phyloP scores from a whole-genome alignment of 2,329 filamentous ascomycete species.

The Tolypocladium tropicale region DNA sequence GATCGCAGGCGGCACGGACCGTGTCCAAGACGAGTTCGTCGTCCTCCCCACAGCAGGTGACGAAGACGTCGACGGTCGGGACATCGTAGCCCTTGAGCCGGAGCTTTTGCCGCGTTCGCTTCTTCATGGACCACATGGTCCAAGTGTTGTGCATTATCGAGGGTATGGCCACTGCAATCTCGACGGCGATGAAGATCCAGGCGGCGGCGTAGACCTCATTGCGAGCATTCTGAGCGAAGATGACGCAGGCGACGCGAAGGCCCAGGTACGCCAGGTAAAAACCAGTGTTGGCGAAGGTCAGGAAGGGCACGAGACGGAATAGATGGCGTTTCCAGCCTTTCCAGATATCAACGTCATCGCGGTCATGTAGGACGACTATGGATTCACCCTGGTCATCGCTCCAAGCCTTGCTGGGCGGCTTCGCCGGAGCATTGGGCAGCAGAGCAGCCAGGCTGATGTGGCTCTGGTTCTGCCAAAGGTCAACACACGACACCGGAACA shows the following conservation, averaged over 20 bases:
- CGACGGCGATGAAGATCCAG: conserved; percentile 47
- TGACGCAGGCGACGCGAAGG: conserved; percentile 40
- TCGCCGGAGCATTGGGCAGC: conserved; percentile 20
- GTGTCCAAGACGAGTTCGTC: conserved; percentile 47
- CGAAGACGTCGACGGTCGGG: conserved; percentile 45
- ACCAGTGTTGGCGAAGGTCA: conserved; percentile 29
- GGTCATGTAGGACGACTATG: conserved; percentile 30
- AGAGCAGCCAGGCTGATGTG: conserved; percentile 29
- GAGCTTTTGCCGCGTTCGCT: conserved; percentile 41
- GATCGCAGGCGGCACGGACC: conserved; percentile 39
- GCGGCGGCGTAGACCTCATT: conserved; percentile 34
- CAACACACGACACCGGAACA: not conserved
- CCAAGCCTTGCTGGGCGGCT: conserved; percentile 21
- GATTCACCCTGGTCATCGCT: conserved; percentile 17
- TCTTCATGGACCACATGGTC: conserved; percentile 47
- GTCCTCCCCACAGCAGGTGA: conserved; percentile 49
- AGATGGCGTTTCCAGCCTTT: conserved; percentile 31
- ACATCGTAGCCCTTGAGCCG: conserved; percentile 36
- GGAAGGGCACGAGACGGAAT: conserved; percentile 25
- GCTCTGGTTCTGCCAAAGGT: conserved; percentile 26
- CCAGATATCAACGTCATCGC: conserved; percentile 33
- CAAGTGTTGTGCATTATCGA: conserved; percentile 46
- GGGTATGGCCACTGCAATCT: conserved; percentile 42
- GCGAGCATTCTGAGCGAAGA: conserved; percentile 35
- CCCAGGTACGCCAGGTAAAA: conserved; percentile 38